A percentile compares a stretch with the other conserved stretches of the same genome.
Conservation (phyloP, 345 rosid genomes). For the Odontarrhena argentea region DNA sequence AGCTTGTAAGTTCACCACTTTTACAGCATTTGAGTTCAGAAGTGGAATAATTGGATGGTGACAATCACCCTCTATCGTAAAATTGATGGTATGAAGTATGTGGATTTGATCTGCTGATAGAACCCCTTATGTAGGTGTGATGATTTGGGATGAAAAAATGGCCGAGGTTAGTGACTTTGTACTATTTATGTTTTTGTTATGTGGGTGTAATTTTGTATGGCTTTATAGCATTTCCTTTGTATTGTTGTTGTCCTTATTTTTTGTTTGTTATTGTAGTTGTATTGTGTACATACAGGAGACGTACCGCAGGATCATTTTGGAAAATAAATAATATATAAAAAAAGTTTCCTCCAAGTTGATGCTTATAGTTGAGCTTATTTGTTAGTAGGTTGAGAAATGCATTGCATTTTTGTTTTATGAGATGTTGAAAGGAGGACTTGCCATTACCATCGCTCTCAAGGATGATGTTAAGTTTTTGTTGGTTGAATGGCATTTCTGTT, state of each 20-base stretch:
- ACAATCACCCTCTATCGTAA: neutral
- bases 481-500: too few species aligned
- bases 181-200: neutral
- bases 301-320: constrained; percentile 19
- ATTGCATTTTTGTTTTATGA: too few species aligned
- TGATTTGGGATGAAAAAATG: constrained; percentile 12
- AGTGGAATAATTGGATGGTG: constrained; percentile 3
- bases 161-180: constrained; percentile 24
- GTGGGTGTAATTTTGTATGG: constrained; percentile 35
- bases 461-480: too few species aligned
- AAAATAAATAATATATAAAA: constrained; percentile 22
- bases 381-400: neutral
- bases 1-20: constrained; percentile 41
- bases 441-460: too few species aligned
- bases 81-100: constrained; percentile 7
- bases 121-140: constrained; percentile 2
- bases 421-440: neutral
- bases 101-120: neutral
- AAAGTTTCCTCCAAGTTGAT: neutral
- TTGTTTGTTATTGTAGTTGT: constrained; percentile 8
- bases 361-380: neutral
- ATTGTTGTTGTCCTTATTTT: constrained; percentile 8
- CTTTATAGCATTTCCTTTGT: constrained; percentile 24
- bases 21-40: neutral
- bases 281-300: constrained; percentile 38